Base-by-base conservation (phyloP, 371 early-diverging fungal species). In the Funneliformis caledonium region DNA sequence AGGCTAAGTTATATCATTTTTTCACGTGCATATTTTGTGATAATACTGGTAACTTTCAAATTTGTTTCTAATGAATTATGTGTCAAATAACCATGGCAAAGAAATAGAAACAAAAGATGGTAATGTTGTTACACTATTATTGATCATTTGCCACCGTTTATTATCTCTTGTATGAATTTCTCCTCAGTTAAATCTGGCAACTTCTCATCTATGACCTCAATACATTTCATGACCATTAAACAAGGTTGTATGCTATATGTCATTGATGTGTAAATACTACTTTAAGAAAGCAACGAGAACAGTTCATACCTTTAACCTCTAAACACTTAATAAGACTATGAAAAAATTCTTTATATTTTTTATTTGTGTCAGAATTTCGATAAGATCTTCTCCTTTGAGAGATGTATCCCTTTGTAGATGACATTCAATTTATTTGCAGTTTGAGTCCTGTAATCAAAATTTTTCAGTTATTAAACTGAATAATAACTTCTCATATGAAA, bases 351-450 rank as follows among this genome's bases (percentile, higher is more conserved):
- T 69, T 11, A 69, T 22, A 9, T 37, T 1, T 22, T 37, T 31
- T 33, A 69, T 16, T 37, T 22, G 7, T 69, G 2, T 69, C 69
- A 37, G 69, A 4, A 69, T 37, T 31, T 69, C 12, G 37, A 37
- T 37, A 69, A 69, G 2, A 37, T 69, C 69, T 37, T 19, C 69
- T 69, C 33, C 37, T 69, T 69, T 43, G n/a, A 69, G 69, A 69
- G 1, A 47, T 19, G 33, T 33, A 69, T 69, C 43, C 69, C 37
- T 69, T 69, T 69, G 69, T 26, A 42, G 7, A 3, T 69, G 69
- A 69, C 33, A 69, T 6, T 31, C n/a, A 43, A 69, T 8, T 3
- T 2, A 37, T 69, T 69, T 69, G 43, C 37, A 69, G 3, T 37
- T 33, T 69, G 4, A 69, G 69, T 0, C 69, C 45, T 69, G 62